Percentiles rank a stretch among this genome's conserved stretches.
Evolutionary conservation across 129 eudicot genomes (phyloP).

Genomic region (Helichrysum umbraculigerum): DNA sequence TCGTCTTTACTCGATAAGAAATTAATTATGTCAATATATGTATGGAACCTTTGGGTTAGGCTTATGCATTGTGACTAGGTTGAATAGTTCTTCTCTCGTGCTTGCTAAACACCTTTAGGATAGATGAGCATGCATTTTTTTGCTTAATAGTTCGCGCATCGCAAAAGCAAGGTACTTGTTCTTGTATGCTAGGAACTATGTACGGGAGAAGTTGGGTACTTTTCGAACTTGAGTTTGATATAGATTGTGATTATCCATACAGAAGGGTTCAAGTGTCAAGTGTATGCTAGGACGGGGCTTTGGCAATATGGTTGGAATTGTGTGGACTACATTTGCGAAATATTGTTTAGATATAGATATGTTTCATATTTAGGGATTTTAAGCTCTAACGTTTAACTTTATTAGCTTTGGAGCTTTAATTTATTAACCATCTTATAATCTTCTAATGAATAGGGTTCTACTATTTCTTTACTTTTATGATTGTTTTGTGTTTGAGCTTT

Average conservation of each 20-base stretch:
- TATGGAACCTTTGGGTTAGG: constrained; percentile 14
- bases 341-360: not conserved
- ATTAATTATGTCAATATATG: not conserved
- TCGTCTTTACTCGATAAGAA: constrained; percentile 18
- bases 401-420: not conserved
- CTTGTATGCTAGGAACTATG: constrained; percentile 7
- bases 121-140: constrained; percentile 9
- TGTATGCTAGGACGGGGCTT: constrained; percentile 11
- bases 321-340: not conserved
- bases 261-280: not conserved
- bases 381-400: not conserved
- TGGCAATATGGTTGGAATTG: not conserved
- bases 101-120: constrained; percentile 15
- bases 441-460: not conserved
- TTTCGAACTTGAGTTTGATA: constrained; percentile 22
- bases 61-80: constrained; percentile 8
- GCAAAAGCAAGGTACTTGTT: constrained; percentile 1
- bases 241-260: constrained; percentile 8
- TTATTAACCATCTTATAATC: not conserved
- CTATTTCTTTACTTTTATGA: not conserved
- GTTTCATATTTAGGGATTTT: not conserved
- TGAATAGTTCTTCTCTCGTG: constrained; percentile 8
- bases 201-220: constrained; percentile 14
- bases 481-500: constrained; percentile 6
- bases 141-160: constrained; percentile 6